Evolutionary conservation across 2,329 filamentous ascomycete genomes (phyloP), one percentile per base, ranked within the genome.

Genomic region (Colletotrichum cereale): DNA sequence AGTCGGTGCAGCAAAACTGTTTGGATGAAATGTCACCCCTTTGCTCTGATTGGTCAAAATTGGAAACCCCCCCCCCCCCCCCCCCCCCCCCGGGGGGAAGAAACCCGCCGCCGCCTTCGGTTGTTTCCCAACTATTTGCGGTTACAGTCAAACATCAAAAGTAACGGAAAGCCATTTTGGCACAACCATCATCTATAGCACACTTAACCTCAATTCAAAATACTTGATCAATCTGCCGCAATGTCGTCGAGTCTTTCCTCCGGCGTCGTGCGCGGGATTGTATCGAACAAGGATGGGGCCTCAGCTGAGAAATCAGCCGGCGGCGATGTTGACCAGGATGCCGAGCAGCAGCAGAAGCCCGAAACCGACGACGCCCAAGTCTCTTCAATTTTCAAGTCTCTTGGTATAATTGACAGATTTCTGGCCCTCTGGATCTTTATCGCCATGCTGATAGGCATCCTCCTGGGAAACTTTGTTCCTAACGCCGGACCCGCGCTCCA

Each of bases 351-450:
- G 31, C 63, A 62, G 2, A 12, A 36, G 16, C 21, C 21, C 18
- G 47, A 34, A 14, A 10, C 24, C 29, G 42, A 24, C 2, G 2
- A 38, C 5, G 26, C 29, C 11, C 40, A 60, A 77, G 79, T 64
- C 74, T 76, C 77, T 50, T 87, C 86, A 0, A 81, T 83, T 0
- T 88, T 89, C 79, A 87, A 87, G 53, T 81, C 86, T 1, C 85
- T 92, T 0, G 87, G 87, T 5, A 84, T 86, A 74, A 84, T 93
- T 0, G 90, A 93, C 76, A 86, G 89, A 2, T 89, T 89, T 75
- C 86, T 93, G 0, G 90, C 89, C 2, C 47, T 92, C 34, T 93
- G 93, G 93, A 95, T 96, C 71, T 84, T 96, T 34, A 86, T 96
- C 0, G 92, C 93, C 56, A 96, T 96, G 90, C 85, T 87, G 1